phyloP scores from a whole-genome alignment of 2,329 filamentous ascomycete genomes.

The Aureobasidium sp. region DNA sequence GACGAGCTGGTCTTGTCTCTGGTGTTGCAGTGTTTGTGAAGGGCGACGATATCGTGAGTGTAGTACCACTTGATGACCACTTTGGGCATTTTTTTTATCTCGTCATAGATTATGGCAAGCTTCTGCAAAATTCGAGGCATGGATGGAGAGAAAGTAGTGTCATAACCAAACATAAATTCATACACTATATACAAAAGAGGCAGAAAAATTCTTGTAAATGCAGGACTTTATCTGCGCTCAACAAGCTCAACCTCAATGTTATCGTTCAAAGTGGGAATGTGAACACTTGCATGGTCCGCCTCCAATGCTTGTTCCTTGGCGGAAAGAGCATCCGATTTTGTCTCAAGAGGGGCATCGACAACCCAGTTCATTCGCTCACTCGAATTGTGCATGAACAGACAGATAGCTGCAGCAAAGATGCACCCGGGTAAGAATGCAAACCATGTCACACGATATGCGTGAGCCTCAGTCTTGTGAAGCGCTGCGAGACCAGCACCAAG shows the following conservation, averaged over 20 bases:
- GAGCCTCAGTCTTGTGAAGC: not conserved
- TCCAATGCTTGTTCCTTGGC: not conserved
- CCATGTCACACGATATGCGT: not conserved
- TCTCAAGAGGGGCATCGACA: not conserved
- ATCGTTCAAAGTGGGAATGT: not conserved
- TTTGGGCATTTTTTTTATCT: not conserved
- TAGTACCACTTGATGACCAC: not conserved
- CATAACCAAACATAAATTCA: constrained; percentile 6
- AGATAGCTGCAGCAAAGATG: not conserved
- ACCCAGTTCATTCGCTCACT: constrained; percentile 13
- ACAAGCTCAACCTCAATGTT: not conserved
- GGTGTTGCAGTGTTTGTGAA: not conserved
- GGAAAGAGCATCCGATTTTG: not conserved
- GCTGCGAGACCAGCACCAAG: not conserved
- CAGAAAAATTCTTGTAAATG: not conserved
- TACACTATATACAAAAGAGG: not conserved
- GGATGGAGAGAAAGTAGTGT: not conserved
- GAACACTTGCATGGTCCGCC: not conserved
- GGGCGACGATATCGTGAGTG: not conserved
- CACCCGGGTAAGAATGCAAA: not conserved
- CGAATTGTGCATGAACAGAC: constrained; percentile 1
- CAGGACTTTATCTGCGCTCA: not conserved
- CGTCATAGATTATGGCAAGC: too few relatives aligned
- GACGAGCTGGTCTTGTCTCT: not conserved
- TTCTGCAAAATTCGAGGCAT: not conserved